Percentiles rank a stretch among this genome's conserved stretches.
These are phyloP conservation scores for Phytophthora aleatoria DNA, from an alignment of 352 stramenopile genomes.

Conservation along the genomic window DNA sequence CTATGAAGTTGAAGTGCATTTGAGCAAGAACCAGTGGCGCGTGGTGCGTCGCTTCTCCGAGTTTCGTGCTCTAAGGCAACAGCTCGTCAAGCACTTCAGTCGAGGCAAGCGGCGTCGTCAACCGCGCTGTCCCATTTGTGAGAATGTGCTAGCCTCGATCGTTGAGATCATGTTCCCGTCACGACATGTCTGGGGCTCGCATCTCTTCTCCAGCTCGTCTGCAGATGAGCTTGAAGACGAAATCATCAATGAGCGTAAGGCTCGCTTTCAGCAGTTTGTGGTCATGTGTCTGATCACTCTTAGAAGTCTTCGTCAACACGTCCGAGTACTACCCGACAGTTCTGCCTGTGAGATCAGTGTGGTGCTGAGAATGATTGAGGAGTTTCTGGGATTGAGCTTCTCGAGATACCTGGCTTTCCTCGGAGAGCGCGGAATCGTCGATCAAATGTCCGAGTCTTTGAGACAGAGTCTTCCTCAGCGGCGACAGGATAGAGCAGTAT, in stretches of 20 bases:
- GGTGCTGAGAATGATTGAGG: constrained; percentile 59
- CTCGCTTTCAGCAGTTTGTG: constrained; percentile 63
- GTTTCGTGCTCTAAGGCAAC: constrained; percentile 58
- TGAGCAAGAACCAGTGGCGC: constrained; percentile 68
- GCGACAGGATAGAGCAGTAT: constrained; percentile 21
- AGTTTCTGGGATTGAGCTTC: constrained; percentile 76
- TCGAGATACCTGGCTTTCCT: constrained; percentile 69
- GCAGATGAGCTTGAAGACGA: constrained; percentile 17
- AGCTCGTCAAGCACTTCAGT: constrained; percentile 68
- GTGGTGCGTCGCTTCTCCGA: constrained; percentile 75
- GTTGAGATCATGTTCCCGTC: constrained; percentile 57
- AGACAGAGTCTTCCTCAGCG: constrained; percentile 18
- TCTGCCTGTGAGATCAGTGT: constrained; percentile 58
- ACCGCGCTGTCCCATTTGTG: constrained; percentile 60
- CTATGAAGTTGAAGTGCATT: constrained; percentile 70
- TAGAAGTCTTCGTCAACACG: constrained; percentile 69
- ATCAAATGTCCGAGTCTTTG: constrained; percentile 26
- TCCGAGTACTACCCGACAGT: constrained; percentile 51
- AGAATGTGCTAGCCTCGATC: constrained; percentile 66
- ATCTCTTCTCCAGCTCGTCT: constrained; percentile 28
- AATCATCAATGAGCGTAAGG: constrained; percentile 57
- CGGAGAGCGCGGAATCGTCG: constrained; percentile 62
- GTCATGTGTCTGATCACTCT: constrained; percentile 52
- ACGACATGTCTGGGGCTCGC: constrained; percentile 42
- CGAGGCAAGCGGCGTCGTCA: constrained; percentile 33